Conservation (phyloP, 805 yeast genomes). For the Yarrowia sp. region DNA sequence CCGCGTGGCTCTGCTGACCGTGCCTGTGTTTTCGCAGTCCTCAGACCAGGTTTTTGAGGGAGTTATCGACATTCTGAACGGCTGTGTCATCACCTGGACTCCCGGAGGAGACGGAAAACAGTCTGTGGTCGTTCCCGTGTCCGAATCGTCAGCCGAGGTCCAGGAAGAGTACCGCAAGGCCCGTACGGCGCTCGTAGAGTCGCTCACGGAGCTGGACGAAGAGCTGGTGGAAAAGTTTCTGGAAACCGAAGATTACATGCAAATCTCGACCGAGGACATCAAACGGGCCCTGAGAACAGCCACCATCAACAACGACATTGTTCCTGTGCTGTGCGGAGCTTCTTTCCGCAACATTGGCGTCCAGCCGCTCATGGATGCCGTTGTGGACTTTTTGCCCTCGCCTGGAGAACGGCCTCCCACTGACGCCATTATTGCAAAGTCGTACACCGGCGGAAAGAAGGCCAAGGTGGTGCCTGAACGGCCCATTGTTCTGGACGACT, state of each 20-base stretch:
- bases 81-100: slow-evolving; percentile 60
- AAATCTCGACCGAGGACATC: slow-evolving; percentile 62
- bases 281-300: slow-evolving; percentile 66
- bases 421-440: slow-evolving; percentile 50
- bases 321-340: slow-evolving; percentile 92
- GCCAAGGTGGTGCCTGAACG: slow-evolving; percentile 3
- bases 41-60: slow-evolving; percentile 62
- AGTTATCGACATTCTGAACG: slow-evolving; percentile 74
- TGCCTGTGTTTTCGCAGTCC: slow-evolving; percentile 67
- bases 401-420: slow-evolving; percentile 73
- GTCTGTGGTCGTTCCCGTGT: slow-evolving; percentile 56
- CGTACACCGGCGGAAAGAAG: slow-evolving; percentile 29
- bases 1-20: slow-evolving; percentile 72
- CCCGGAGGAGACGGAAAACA: slow-evolving; percentile 57
- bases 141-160: slow-evolving; percentile 49
- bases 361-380: slow-evolving; percentile 89
- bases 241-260: slow-evolving; percentile 70
- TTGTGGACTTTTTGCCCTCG: slow-evolving; percentile 78
- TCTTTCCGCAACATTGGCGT: slow-evolving; percentile 93
- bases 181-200: slow-evolving; percentile 81
- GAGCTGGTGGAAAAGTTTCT: slow-evolving; percentile 75
- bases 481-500: slow-evolving; percentile 27
- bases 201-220: slow-evolving; percentile 84
- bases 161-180: slow-evolving; percentile 61
- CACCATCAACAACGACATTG: slow-evolving; percentile 62